phyloP scores from a whole-genome alignment of 306 rosid species.

The Adenanthera pavonina region DNA sequence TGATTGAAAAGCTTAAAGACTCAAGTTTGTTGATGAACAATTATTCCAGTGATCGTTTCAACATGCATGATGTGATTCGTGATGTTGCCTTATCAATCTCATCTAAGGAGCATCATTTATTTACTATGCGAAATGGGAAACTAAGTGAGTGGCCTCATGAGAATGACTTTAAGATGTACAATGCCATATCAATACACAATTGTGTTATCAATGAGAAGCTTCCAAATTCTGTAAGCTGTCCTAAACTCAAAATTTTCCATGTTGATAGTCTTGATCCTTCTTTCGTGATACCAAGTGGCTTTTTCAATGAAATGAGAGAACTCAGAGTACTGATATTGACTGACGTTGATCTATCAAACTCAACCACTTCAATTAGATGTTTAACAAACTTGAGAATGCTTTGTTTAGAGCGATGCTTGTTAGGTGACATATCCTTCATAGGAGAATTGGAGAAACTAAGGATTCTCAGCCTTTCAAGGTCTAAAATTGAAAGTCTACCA shows the following conservation, averaged over 20 bases:
- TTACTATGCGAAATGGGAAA: neutral
- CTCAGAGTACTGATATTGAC: neutral
- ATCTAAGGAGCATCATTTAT: neutral
- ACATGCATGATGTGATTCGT: conserved; percentile 5
- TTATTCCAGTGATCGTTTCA: neutral
- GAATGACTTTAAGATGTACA: neutral
- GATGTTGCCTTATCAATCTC: neutral
- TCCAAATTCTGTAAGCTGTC: neutral
- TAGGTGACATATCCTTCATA: conserved; percentile 35
- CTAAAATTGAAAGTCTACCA: conserved; percentile 38
- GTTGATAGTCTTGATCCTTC: neutral
- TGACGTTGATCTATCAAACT: neutral
- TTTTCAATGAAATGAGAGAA: conserved; percentile 10
- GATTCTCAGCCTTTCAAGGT: conserved; percentile 40
- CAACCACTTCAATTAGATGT: neutral
- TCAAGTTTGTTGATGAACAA: neutral
- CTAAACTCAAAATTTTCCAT: neutral
- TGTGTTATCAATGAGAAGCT: neutral
- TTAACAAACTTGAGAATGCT: conserved; percentile 10
- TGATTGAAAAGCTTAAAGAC: neutral
- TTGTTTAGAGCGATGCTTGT: conserved; percentile 24
- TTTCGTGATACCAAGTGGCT: neutral
- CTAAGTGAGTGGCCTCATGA: conserved; percentile 11
- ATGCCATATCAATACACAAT: neutral
- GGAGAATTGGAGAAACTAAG: conserved; percentile 40